phyloP scores from a whole-genome alignment of 192 early-diverging fungal genomes.

The Glomus cerebriforme region DNA sequence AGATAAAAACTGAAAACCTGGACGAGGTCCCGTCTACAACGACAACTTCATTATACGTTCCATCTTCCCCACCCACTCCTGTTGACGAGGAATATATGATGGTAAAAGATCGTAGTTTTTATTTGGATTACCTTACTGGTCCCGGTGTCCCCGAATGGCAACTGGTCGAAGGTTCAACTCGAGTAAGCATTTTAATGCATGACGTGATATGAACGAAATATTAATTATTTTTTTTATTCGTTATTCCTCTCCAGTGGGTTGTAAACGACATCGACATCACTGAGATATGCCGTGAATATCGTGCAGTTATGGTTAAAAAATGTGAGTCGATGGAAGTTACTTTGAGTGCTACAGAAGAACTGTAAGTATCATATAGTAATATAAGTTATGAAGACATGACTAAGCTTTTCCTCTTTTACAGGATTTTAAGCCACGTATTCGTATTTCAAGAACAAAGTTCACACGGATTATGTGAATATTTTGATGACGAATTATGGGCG shows the following conservation, averaged over 20 bases:
- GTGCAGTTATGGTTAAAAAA: neutral
- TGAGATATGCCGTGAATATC: constrained; percentile 16
- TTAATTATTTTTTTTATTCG: constrained; percentile 2
- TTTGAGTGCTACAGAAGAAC: constrained; percentile 6
- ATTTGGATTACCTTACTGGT: constrained; percentile 8
- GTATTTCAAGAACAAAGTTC: constrained; percentile 17
- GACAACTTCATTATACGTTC: neutral
- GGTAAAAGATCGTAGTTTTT: neutral
- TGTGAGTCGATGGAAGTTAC: neutral
- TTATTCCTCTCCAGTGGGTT: constrained; percentile 22
- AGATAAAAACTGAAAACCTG: neutral
- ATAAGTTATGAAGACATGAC: neutral
- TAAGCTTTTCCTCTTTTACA: constrained; percentile 11
- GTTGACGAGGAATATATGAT: neutral
- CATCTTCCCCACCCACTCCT: neutral
- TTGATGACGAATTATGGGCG: constrained; percentile 20
- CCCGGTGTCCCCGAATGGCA: constrained; percentile 1
- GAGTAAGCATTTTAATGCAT: constrained; percentile 20
- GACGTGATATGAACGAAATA: neutral
- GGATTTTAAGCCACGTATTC: constrained; percentile 20
- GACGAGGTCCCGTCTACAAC: neutral
- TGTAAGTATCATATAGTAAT: constrained; percentile 22
- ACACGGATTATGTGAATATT: neutral
- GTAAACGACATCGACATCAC: constrained; percentile 10
- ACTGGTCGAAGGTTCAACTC: constrained; percentile 1